Conservation (phyloP, 2,329 filamentous ascomycete genomes). For the Aureobasidium sp. region DNA sequence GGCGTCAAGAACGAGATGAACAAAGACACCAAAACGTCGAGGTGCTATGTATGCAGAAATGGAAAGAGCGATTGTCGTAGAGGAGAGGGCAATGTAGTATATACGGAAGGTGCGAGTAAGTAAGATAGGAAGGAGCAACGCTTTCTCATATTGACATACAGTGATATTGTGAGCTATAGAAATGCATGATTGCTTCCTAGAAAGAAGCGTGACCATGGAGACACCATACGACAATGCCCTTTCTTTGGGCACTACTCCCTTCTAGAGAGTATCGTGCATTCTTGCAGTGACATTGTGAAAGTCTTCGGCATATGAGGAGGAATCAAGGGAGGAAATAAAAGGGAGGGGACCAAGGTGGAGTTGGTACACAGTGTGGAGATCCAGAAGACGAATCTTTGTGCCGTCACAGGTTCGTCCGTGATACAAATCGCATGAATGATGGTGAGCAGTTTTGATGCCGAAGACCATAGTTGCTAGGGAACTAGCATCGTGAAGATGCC, state of each 20-base stretch:
- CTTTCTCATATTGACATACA: too few relatives aligned
- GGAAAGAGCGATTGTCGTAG: too few relatives aligned
- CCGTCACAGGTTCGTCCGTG: not conserved
- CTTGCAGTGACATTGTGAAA: not conserved
- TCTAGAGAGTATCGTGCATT: not conserved
- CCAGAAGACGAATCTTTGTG: not conserved
- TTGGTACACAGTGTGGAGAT: not conserved
- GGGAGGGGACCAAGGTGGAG: not conserved
- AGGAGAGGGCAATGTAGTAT: too few relatives aligned
- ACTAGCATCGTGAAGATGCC: not conserved
- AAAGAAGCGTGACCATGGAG: too few relatives aligned
- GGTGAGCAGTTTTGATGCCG: not conserved
- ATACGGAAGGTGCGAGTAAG: too few relatives aligned
- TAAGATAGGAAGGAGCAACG: too few relatives aligned
- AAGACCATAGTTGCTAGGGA: not conserved
- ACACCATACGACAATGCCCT: not conserved
- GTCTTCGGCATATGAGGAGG: not conserved
- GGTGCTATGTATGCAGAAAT: too few relatives aligned
- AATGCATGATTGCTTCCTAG: not conserved
- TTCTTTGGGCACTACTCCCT: not conserved
- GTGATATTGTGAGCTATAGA: too few relatives aligned
- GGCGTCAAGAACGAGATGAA: too few relatives aligned
- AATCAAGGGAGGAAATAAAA: not conserved
- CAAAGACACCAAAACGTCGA: too few relatives aligned
- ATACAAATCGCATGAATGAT: not conserved